A percentile compares a stretch with the other conserved stretches of the same genome.
Evolutionary conservation across 1,284 basidiomycete genomes (phyloP).

Genomic region (Ceratobasidium sp.): DNA sequence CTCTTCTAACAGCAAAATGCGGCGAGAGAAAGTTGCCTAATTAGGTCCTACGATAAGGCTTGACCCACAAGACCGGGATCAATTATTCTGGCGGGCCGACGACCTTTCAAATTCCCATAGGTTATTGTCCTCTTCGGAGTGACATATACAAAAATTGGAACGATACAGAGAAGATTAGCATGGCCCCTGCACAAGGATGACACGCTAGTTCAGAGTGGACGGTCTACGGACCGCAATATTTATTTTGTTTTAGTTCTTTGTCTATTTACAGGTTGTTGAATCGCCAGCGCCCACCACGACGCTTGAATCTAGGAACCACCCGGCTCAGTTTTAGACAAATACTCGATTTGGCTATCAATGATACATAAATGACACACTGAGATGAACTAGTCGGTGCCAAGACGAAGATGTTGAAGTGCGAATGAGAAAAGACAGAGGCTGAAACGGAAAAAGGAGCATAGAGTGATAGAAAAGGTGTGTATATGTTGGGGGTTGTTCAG

Average conservation of each 20-base stretch:
- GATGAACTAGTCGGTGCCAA: neutral
- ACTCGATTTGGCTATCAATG: neutral
- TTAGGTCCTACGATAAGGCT: neutral
- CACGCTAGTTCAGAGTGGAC: constrained; percentile 42
- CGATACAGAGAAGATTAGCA: constrained; percentile 42
- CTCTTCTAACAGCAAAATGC: no score
- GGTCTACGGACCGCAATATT: constrained; percentile 38
- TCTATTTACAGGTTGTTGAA: neutral
- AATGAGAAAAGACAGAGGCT: neutral
- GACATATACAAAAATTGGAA: constrained; percentile 28
- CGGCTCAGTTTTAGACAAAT: neutral
- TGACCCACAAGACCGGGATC: constrained; percentile 42
- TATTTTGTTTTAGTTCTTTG: neutral
- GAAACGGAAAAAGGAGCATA: neutral
- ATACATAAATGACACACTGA: constrained; percentile 5
- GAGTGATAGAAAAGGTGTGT: neutral
- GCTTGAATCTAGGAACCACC: neutral
- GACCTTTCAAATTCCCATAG: neutral
- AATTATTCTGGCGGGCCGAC: constrained; percentile 13
- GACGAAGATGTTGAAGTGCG: neutral
- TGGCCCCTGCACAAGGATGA: constrained; percentile 41
- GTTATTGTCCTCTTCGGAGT: constrained; percentile 40
- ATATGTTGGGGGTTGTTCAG: neutral
- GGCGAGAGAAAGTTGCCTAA: no score
- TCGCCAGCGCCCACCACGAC: neutral